These are phyloP conservation scores for Geum urbanum DNA, from an alignment of 306 rosid genomes.

Conservation along the genomic window DNA sequence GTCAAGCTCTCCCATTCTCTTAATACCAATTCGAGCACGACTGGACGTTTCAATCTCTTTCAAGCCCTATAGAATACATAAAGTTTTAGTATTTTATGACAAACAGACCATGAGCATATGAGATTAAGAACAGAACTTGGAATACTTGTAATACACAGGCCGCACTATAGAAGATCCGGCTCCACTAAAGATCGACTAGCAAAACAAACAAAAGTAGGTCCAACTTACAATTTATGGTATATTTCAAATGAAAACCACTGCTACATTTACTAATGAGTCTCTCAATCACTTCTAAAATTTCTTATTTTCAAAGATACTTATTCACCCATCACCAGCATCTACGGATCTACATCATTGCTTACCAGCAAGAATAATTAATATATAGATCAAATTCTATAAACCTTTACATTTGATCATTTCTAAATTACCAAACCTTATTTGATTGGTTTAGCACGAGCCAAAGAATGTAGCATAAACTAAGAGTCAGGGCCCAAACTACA, in stretches of 20 bases:
- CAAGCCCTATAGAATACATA: constrained; percentile 43
- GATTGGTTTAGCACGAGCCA: neutral
- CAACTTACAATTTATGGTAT: neutral
- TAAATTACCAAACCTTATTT: neutral
- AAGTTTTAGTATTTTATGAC: constrained; percentile 10
- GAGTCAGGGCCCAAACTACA: neutral
- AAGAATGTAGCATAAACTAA: neutral
- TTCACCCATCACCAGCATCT: neutral
- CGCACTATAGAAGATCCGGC: neutral
- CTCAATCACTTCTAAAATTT: neutral
- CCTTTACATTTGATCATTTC: neutral
- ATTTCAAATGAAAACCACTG: neutral
- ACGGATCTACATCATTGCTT: neutral
- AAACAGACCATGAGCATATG: constrained; percentile 7
- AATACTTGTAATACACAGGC: neutral
- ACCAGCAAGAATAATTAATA: neutral
- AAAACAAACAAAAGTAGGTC: constrained; percentile 1
- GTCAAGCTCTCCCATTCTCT: constrained; percentile 97
- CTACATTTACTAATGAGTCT: neutral
- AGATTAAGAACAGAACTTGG: constrained; percentile 2
- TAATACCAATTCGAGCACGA: constrained; percentile 51
- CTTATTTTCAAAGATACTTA: neutral
- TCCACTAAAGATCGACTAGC: neutral
- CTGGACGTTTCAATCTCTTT: constrained; percentile 59
- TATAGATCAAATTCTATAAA: neutral